Base-by-base conservation (phyloP, 2,329 filamentous ascomycete genomes). In the Xylariaceae sp. region DNA sequence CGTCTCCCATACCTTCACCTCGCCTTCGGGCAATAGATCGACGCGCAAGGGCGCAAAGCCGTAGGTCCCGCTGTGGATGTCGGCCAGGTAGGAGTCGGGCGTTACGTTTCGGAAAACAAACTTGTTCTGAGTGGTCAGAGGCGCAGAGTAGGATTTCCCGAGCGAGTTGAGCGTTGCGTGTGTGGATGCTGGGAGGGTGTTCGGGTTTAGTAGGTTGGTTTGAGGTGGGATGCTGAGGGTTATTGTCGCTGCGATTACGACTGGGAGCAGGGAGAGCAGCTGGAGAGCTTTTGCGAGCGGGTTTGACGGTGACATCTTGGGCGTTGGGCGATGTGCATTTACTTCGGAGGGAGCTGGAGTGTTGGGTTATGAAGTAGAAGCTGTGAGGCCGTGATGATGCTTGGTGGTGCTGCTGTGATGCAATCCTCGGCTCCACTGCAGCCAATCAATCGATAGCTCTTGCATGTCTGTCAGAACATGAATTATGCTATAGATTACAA, bases 11-110 rank as follows among this genome's bases (percentile, higher is more conserved):
- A 85, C 85, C 40, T 78, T 73, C 3, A 90, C 76, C 64, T 65
- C 42, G 62, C 61, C 33, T 28, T 28, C 48, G 31, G 45, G 56
- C 2, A 64, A 61, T 16, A 94, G 81, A 66, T 97, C 94, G 31
- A 97, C 81, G 42, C 93, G 80, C 69, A 95, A 76, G 11, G 90
- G 88, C 61, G 84, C 81, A 68, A 97, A 97, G 48, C 79, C 79
- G 69, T 88, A 84, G 50, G 89, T 87, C 28, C 81, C 74, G 66
- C 85, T 87, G 73, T 92, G 84, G 45, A 97, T 79, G 60, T 94
- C 90, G 44, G 88, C 84, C 6, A 97, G 81, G 69, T 97, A 97
- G 52, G 85, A 89, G 1, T 86, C 88, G 1, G 78, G 69, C 5
- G 81, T 79, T 47, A 96, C 78, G 62, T 91, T 85, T 59, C 71